Evolutionary conservation across 495 filamentous ascomycete genomes (phyloP), one percentile per base, ranked within the genome.

Genomic region (Hyaloscypha finlandica): DNA sequence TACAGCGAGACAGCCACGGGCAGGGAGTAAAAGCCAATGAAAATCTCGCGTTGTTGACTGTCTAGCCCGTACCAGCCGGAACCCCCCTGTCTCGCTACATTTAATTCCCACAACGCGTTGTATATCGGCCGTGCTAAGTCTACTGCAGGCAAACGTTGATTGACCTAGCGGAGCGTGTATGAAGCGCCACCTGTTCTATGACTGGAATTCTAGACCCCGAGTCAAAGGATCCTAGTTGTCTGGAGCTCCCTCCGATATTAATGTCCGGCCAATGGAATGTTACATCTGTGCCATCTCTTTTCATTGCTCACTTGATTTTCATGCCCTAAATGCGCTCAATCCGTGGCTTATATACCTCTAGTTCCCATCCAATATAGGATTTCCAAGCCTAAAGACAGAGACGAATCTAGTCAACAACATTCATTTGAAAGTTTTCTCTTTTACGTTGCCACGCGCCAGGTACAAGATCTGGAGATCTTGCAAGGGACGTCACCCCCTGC

Each of bases 351-450:
- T 25, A 61, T 61, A 29, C 19, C 5, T n/a, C 22, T 30, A 35
- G 8, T 30, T 9, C 59, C 35, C 35, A 61, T 8, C 22, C 29
- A 8, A 61, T n/a, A 29, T 22, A 25, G 3, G 59, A 61, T 61
- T 35, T 39, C 29, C 19, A 61, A 59, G n/a, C 32, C 33, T 37
- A 61, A 39, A 19, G 35, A 61, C 59, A 61, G 59, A 5, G 59
- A 61, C 59, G 59, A 61, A 61, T 61, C 59, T 61, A 42, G 59
- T 61, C 59, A 61, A 33, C 37, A 61, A 48, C 59, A 45, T 33
- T 48, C 59, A 5, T 61, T 61, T 61, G 20, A 45, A 25, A 4
- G 6, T 12, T 37, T 48, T 14, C 42, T 48, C 42, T 48, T 48
- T 37, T 37, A 33, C 33, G 12, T 60, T 4, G 25, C 14, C 8